Evolutionary conservation across 2,329 filamentous ascomycete genomes (phyloP).

Genomic region (Dactylella cylindrospora): DNA sequence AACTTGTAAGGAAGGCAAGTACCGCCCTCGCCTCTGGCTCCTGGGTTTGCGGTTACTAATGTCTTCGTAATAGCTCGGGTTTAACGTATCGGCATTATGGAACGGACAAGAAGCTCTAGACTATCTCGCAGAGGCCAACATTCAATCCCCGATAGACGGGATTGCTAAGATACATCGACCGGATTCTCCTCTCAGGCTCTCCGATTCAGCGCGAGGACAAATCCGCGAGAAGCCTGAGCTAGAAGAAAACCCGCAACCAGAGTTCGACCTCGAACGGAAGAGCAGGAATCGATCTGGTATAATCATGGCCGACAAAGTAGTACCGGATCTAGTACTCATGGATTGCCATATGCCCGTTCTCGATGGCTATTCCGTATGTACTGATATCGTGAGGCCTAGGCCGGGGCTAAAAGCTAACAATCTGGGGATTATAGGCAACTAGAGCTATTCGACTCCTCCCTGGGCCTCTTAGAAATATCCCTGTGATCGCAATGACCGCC

Average conservation of each 20-base stretch:
- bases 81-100: slow-evolving; percentile 29
- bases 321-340: slow-evolving; percentile 66
- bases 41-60: neutral
- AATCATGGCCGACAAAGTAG: slow-evolving; percentile 49
- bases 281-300: neutral
- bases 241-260: slow-evolving; percentile 54
- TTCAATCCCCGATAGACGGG: slow-evolving; percentile 23
- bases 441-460: slow-evolving; percentile 53
- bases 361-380: slow-evolving; percentile 38
- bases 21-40: slow-evolving; percentile 50
- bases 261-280: neutral
- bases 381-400: neutral
- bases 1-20: slow-evolving; percentile 74
- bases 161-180: slow-evolving; percentile 9
- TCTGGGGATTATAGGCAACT: slow-evolving; percentile 11
- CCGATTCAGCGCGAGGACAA: slow-evolving; percentile 35
- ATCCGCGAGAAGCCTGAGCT: slow-evolving; percentile 66
- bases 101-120: slow-evolving; percentile 72
- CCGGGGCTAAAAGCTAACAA: neutral
- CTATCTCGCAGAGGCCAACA: slow-evolving; percentile 63
- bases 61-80: slow-evolving; percentile 20
- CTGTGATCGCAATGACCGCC: slow-evolving; percentile 80
- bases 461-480: slow-evolving; percentile 58
- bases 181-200: slow-evolving; percentile 49
- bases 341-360: slow-evolving; percentile 57